A percentile compares a stretch with the other conserved stretches of the same genome.
phyloP scores from a whole-genome alignment of 352 stramenopile species.

The Pythium biforme region DNA sequence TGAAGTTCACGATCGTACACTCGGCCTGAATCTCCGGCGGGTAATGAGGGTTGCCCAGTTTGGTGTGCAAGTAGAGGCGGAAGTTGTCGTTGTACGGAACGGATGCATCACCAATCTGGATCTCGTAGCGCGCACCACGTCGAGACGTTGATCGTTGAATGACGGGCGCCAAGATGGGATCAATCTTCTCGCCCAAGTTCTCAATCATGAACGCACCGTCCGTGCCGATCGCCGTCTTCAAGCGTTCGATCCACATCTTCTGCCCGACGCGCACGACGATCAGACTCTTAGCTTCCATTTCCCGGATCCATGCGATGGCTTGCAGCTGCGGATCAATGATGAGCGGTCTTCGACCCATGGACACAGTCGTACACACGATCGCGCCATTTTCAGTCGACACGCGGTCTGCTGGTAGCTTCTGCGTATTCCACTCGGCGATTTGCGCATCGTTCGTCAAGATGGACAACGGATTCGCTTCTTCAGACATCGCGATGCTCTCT shows the following conservation, averaged over 20 bases:
- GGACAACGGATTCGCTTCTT: conserved; percentile 85
- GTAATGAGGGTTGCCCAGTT: conserved; percentile 93
- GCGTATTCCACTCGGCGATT: conserved; percentile 93
- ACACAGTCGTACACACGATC: conserved; percentile 91
- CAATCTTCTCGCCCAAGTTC: conserved; percentile 94
- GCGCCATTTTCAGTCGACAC: conserved; percentile 94
- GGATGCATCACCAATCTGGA: conserved; percentile 94
- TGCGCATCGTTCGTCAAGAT: conserved; percentile 92
- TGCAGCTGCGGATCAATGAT: conserved; percentile 95
- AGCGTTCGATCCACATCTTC: conserved; percentile 93
- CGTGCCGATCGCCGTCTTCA: conserved; percentile 93
- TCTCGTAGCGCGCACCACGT: conserved; percentile 90
- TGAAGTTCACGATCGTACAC: conserved; percentile 95
- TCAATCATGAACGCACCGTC: conserved; percentile 93
- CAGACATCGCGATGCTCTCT: conserved; percentile 90
- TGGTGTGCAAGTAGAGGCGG: conserved; percentile 94
- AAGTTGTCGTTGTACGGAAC: conserved; percentile 95
- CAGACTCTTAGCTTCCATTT: conserved; percentile 89
- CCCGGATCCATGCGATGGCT: conserved; percentile 92
- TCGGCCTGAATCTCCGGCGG: conserved; percentile 95
- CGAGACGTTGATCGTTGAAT: conserved; percentile 95
- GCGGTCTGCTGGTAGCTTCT: conserved; percentile 90
- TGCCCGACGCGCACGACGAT: conserved; percentile 94
- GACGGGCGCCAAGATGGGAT: conserved; percentile 91
- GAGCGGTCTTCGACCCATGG: conserved; percentile 87